A percentile compares a stretch with the other conserved stretches of the same genome.
Evolutionary conservation across 352 stramenopile species (phyloP).

Genomic region (Phytophthora quininea): DNA sequence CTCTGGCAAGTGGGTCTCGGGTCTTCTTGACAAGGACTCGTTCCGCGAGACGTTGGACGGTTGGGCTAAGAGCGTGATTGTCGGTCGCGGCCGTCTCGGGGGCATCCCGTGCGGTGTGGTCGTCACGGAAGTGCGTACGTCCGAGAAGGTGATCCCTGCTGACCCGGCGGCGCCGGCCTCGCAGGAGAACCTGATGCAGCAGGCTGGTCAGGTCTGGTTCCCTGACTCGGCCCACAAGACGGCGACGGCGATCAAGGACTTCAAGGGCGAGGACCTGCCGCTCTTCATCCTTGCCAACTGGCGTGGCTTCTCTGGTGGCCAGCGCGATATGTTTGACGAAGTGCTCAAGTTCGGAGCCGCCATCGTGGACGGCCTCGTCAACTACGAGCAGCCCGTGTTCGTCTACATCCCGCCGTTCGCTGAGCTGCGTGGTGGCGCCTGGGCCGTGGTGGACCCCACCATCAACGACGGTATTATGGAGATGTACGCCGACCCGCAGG

Average conservation of each 20-base stretch:
- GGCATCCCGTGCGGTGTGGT: conserved; percentile 99
- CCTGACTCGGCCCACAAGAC: conserved; percentile 99
- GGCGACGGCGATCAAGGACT: conserved; percentile 99
- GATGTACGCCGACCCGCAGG: conserved; percentile 97
- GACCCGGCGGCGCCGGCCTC: conserved; percentile 97
- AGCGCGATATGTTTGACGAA: conserved; percentile 99
- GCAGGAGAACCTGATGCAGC: conserved; percentile 96
- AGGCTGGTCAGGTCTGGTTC: conserved; percentile 99
- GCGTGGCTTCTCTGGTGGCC: conserved; percentile 99
- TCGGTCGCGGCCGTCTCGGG: conserved; percentile 96
- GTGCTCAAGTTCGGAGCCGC: conserved; percentile 99
- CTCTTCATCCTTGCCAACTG: conserved; percentile 99
- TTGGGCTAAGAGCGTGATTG: conserved; percentile 99
- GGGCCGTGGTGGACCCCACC: conserved; percentile 99
- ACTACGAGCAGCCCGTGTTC: conserved; percentile 99
- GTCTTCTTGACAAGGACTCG: conserved; percentile 98
- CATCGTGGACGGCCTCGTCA: conserved; percentile 99
- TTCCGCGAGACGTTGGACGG: conserved; percentile 98
- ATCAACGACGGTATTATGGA: conserved; percentile 99
- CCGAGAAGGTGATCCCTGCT: conserved; percentile 96
- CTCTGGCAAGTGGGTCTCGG: conserved; percentile 86
- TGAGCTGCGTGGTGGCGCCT: conserved; percentile 98
- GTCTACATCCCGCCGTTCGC: conserved; percentile 99
- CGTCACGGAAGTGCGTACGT: conserved; percentile 98
- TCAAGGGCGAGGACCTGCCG: conserved; percentile 98